These are phyloP conservation scores for Aureobasidium sp. DNA, from an alignment of 2,329 filamentous ascomycete species.

Conservation along the genomic window DNA sequence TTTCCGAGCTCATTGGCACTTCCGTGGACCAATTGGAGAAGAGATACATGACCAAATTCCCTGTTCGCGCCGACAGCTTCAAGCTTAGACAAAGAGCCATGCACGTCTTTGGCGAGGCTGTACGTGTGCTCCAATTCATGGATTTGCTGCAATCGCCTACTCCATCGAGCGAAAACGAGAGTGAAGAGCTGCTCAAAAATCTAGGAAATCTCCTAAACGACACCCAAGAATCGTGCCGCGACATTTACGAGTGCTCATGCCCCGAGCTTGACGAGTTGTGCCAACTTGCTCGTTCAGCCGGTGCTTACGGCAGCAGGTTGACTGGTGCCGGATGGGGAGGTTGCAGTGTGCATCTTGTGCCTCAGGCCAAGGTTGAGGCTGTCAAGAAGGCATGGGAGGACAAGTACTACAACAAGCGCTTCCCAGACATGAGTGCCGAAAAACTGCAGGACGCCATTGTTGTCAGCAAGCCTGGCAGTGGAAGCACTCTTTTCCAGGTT, in stretches of 20 bases:
- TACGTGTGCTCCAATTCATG: conserved; percentile 78
- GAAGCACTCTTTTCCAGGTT: conserved; percentile 39
- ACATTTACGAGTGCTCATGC: conserved; percentile 85
- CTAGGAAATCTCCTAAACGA: conserved; percentile 82
- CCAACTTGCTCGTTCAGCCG: conserved; percentile 66
- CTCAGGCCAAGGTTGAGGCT: conserved; percentile 69
- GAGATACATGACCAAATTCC: conserved; percentile 79
- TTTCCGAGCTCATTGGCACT: conserved; percentile 64
- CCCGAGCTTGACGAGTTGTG: conserved; percentile 89
- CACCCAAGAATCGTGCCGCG: conserved; percentile 80
- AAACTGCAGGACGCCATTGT: conserved; percentile 75
- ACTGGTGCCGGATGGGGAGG: conserved; percentile 97
- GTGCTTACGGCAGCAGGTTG: conserved; percentile 75
- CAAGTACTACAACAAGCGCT: conserved; percentile 73
- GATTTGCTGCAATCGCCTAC: conserved; percentile 54
- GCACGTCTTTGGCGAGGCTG: conserved; percentile 86
- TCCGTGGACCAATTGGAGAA: conserved; percentile 64
- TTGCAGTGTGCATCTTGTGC: conserved; percentile 88
- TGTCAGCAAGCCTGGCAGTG: conserved; percentile 78
- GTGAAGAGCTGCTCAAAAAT: conserved; percentile 59
- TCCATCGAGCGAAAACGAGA: conserved; percentile 43
- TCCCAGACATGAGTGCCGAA: conserved; percentile 61
- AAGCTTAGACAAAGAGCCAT: conserved; percentile 79
- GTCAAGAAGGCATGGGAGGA: conserved; percentile 71
- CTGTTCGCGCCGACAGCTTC: conserved; percentile 80